Evolutionary conservation across 148 eudicot species (phyloP).

Genomic region (Spergularia marina): DNA sequence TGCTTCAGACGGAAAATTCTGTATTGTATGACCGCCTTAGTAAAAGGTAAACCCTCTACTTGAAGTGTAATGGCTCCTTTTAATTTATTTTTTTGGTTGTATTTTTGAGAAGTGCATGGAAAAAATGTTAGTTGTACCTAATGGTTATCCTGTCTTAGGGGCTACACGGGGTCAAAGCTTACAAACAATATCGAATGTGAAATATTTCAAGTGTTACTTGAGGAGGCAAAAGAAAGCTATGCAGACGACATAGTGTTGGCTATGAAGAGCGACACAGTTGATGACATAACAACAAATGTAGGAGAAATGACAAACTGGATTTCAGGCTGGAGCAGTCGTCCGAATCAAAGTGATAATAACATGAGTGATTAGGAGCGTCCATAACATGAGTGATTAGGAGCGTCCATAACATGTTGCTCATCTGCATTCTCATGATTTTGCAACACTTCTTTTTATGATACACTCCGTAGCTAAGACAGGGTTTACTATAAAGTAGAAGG

Average conservation of each 20-base stretch:
- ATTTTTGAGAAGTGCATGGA: background rate
- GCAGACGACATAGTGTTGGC: slow-evolving; percentile 53
- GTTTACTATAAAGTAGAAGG: no score
- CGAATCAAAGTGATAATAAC: slow-evolving; percentile 26
- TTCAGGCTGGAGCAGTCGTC: slow-evolving; percentile 43
- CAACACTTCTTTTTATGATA: no score
- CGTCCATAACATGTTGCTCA: background rate
- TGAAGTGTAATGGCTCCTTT: background rate
- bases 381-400: slow-evolving; percentile 13
- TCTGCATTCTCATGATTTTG: no score
- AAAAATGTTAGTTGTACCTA: background rate
- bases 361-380: slow-evolving; percentile 25
- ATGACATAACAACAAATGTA: slow-evolving; percentile 62
- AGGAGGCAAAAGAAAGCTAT: slow-evolving; percentile 81
- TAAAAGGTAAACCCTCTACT: slow-evolving; percentile 47
- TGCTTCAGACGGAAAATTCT: slow-evolving; percentile 88
- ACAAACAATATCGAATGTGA: slow-evolving; percentile 81
- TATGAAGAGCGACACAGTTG: slow-evolving; percentile 58
- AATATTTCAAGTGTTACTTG: slow-evolving; percentile 70
- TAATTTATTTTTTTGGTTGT: background rate
- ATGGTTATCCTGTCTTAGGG: slow-evolving; percentile 39
- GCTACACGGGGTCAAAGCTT: slow-evolving; percentile 75
- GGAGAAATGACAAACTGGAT: slow-evolving; percentile 58
- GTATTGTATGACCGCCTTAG: slow-evolving; percentile 75
- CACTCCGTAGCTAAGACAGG: no score